phyloP scores from a whole-genome alignment of 1,284 basidiomycete genomes.

The Papiliotrema fonsecae region DNA sequence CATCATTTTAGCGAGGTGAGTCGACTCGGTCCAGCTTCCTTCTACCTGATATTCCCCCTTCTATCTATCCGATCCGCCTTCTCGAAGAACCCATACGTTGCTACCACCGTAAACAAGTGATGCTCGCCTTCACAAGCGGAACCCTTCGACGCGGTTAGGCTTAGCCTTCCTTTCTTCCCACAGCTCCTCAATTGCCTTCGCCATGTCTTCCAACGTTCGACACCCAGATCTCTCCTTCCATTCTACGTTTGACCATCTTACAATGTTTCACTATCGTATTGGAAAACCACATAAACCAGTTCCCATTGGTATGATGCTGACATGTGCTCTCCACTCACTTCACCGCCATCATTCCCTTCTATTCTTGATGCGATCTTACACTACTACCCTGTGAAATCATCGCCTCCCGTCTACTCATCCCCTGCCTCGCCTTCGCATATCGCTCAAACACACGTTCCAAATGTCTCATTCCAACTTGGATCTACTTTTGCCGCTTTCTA shows the following conservation, averaged over 20 bases:
- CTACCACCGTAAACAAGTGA: too few species aligned
- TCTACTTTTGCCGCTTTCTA: too few species aligned
- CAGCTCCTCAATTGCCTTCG: too few species aligned
- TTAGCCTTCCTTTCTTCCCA: too few species aligned
- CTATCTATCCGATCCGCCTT: background rate
- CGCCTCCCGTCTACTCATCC: background rate
- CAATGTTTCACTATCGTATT: background rate
- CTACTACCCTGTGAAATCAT: constrained; percentile 15
- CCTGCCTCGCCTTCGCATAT: constrained; percentile 2
- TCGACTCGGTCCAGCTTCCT: background rate
- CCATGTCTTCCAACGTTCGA: too few species aligned
- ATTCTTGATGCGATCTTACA: constrained; percentile 20
- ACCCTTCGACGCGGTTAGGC: too few species aligned
- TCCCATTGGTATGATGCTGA: constrained; percentile 1
- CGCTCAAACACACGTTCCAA: constrained; percentile 1
- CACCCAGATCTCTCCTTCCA: background rate
- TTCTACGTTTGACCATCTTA: background rate
- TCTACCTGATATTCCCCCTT: background rate
- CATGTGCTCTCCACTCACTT: background rate
- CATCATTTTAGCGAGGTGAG: background rate
- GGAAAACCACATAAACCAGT: too few species aligned
- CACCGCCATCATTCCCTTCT: constrained; percentile 7
- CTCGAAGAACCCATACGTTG: too few species aligned
- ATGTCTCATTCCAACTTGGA: background rate
- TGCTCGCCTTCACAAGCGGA: too few species aligned